Evolutionary conservation across 2,329 filamentous ascomycete genomes (phyloP), one percentile per base, ranked within the genome.

Genomic region (Phialemonium atrogriseum): DNA sequence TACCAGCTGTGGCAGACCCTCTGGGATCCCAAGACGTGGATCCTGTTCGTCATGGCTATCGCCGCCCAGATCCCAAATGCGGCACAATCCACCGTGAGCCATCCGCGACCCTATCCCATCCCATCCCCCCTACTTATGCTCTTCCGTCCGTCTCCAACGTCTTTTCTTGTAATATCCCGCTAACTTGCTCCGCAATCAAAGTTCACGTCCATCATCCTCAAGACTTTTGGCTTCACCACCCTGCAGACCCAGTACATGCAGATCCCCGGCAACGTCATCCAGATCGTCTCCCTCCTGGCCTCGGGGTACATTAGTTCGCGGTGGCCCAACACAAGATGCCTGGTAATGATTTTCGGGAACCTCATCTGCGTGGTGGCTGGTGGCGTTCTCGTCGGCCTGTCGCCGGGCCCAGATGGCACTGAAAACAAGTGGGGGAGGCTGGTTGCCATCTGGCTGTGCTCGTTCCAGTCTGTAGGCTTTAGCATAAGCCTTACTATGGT

Each of bases 211-310:
- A 43, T 56, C 34, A 52, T 58, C 32, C 42, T 56, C 30, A 49
- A 49, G 25, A 51, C 46, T 2, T 49, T 58, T 30, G 54, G 52
- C 7, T 50, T 48, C 30, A 41, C 39, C 15, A 42, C 47, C 2
- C 42, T 56, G 15, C 41, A 43, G 36, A 49, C 40, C 8, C 39
- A 42, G 34, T 42, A 42, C 39, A 44, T 77, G 8, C 70, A 76
- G 39, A 77, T 78, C 33, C 72, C 73, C 0, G 72, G 70, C 11
- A 72, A 70, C 13, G 70, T 65, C 0, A 61, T 77, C 1, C 69
- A 76, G 37, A 73, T 75, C 41, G 42, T 71, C 1, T 63, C 69
- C 0, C 54, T 74, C 1, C 47, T 77, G 6, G 42, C 55, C 2
- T 68, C 68, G 2, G 70, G 70, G 11, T 60, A 57, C 30, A 52